Base-by-base conservation (phyloP, 2,329 filamentous ascomycete genomes). In the Pseudopyrenochaeta lycopersici region DNA sequence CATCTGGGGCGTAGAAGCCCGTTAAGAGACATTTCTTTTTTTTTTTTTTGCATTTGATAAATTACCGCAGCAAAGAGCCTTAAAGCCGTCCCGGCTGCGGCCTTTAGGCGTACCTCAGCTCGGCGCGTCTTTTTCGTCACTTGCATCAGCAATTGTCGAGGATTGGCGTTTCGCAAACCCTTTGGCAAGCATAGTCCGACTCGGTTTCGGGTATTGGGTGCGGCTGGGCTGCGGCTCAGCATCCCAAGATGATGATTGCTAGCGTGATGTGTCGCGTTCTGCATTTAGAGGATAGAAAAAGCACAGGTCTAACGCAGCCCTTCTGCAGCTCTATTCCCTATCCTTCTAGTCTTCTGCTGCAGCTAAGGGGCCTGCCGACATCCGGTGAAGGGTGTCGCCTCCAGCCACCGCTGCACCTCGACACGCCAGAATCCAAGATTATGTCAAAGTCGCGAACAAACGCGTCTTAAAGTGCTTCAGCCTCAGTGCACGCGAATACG, bases 371-470 rank as follows among this genome's bases (percentile, higher is more conserved):
- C 47, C 50, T 60, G 64, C 70, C 70, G 68, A 54, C 61, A 56
- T 60, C 67, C 64, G 23, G 23, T 27, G 4, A 27, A 27, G 23
- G n/a, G 23, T 27, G 23, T 27, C 23, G 64, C 48, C 42, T 56
- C 54, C 58, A 64, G 58, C 58, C 63, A 64, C 60, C 54, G 46
- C 60, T 62, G 53, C 58, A 60, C 49, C 56, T 63, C 52, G 61
- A 58, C 63, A 64, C 58, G 64, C 50, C 52, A 36, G 44, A n/a
- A 49, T 46, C 48, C 50, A 54, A 47, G 52, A 60, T 64, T 62
- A 63, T 64, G 62, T 68, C 66, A 70, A 66, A 58, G 63, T 64
- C 71, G 64, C 70, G 71, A 71, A 48, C 56, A 53, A 58, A 61
- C 69, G 71, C 70, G 70, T 68, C 57, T 60, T 59, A 58, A 63